Base-by-base conservation (phyloP, 306 rosid genomes). In the Datisca glomerata region DNA sequence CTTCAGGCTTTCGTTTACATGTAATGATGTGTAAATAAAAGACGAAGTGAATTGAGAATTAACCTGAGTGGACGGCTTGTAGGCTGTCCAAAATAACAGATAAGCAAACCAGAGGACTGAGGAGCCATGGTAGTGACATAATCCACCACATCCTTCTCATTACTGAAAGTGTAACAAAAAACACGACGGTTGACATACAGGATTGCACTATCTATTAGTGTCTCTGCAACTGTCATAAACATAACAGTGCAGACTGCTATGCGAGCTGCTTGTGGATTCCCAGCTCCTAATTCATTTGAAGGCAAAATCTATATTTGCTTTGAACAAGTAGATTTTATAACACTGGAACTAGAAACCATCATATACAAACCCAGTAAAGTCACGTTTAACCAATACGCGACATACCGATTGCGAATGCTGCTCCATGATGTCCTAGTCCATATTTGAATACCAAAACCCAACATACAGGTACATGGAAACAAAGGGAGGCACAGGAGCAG, bases 241-340 rank as follows among this genome's bases (percentile, higher is more conserved):
- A 76, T 53, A n/a, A 60, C 65, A 12, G 75, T 79, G 38, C 59
- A 21, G 27, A 74, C 63, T 22, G 64, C 66, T n/a, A 68, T 27
- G 0, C 69, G 68, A 18, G 82, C 80, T 22, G 59, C 71, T 18
- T 32, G 38, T 35, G 86, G 67, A 47, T 76, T 76, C 34, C 86
- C 82, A 15, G 83, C 77, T 46, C 86, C 93, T 54, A 80, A 13
- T 62, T 70, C 86, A 65, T 80, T 80, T 55, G 85, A 76, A 48
- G n/a, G n/a, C n/a, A n/a, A n/a, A n/a, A n/a, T n/a, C n/a, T n/a
- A n/a, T n/a, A n/a, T n/a, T n/a, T n/a, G n/a, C n/a, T n/a, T n/a
- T n/a, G n/a, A n/a, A n/a, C n/a, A n/a, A n/a, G n/a, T n/a, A n/a
- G n/a, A n/a, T n/a, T n/a, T 77, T 38, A 24, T 40, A 31, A 29